phyloP scores from a whole-genome alignment of 2,329 filamentous ascomycete genomes.

The Catunica adiposa region DNA sequence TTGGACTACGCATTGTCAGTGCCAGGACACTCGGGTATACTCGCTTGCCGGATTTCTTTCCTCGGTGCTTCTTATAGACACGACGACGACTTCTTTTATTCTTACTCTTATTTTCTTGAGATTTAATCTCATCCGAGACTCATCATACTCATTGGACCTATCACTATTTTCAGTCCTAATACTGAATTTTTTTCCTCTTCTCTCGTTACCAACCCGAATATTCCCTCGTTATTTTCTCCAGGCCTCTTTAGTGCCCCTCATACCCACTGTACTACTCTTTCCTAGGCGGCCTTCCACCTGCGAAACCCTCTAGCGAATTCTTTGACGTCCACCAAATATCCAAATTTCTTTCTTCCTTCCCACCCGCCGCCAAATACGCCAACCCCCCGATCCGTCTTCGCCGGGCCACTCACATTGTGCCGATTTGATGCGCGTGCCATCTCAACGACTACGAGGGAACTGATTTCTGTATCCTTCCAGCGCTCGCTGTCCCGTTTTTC shows the following conservation, averaged over 20 bases:
- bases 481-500: background rate
- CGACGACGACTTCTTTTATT: background rate
- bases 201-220: background rate
- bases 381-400: background rate
- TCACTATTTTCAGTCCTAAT: background rate
- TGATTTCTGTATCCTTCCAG: background rate
- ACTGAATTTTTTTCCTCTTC: background rate
- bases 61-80: background rate
- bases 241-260: background rate
- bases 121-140: background rate
- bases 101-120: background rate
- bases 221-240: background rate
- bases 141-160: background rate
- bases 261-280: background rate
- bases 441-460: background rate
- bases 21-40: background rate
- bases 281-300: background rate
- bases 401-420: background rate
- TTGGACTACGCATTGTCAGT: background rate
- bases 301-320: background rate
- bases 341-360: background rate
- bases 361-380: background rate
- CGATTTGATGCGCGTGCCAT: constrained; percentile 2
- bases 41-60: background rate
- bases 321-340: background rate